Base-by-base conservation (phyloP, 2,329 filamentous ascomycete genomes). In the Hypoxylon sp. region DNA sequence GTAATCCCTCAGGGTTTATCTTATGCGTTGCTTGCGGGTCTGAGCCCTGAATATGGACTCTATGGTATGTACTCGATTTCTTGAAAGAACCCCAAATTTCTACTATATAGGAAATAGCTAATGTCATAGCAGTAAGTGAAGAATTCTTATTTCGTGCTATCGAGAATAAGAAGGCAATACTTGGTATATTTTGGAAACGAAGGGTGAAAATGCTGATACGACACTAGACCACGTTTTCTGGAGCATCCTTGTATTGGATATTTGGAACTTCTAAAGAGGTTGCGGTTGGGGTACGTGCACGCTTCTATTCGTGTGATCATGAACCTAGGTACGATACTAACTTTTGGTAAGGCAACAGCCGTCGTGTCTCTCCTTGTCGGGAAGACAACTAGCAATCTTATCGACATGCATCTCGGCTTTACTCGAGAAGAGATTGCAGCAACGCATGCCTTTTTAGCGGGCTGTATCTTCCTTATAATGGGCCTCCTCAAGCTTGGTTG, bases 201-300 rank as follows among this genome's bases (percentile, higher is more conserved):
- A 30, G 5, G 28, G 3, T 9, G 5, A 9, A 7, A 7, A 30
- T 30, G 28, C 28, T 30, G 28, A 30, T 6, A 30, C 28, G 28
- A 30, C 28, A 30, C 3, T 30, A 30, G 28, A 62, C 59, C 1
- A 38, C 50, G 0, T 55, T 62, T 21, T 11, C 50, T 14, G 59
- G 59, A 1, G 41, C 59, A 21, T 28, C 59, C 4, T 7, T 62
- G 2, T 62, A 62, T 32, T 55, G 38, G 38, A 7, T 55, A 13
- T 62, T 62, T 11, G 59, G 59, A n/a, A 62, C 59, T 9, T 53
- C 59, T 3, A 62, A 62, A 23, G 59, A 62, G 25, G 43, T 62
- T 5, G 43, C 28, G 10, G 41, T 62, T 41, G 59, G 59, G 9
- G 59, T 62, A 62, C 21, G 59, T 55, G 10, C 21, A 21, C 5